A percentile compares a stretch with the other conserved stretches of the same genome.
Conservation (phyloP, 371 early-diverging fungal species). For the Coemansia sp. region DNA sequence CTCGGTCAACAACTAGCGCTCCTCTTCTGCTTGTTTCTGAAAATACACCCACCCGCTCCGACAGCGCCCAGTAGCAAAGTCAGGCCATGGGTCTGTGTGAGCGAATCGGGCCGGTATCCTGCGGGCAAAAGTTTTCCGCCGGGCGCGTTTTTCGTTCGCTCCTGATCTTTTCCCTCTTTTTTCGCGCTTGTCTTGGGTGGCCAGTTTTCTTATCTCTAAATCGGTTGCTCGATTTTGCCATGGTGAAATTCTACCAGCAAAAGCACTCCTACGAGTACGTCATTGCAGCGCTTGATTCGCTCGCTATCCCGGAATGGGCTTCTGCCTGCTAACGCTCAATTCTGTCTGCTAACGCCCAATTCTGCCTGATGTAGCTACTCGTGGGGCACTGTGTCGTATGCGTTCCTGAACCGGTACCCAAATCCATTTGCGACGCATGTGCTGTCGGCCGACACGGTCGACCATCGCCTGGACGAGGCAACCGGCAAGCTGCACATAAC, state of each 20-base stretch:
- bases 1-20: constrained; percentile 40
- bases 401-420: constrained; percentile 93
- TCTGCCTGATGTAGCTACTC: constrained; percentile 55
- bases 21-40: neutral
- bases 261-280: constrained; percentile 71
- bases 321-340: neutral
- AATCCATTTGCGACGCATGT: constrained; percentile 98
- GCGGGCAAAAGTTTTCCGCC: neutral
- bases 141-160: neutral
- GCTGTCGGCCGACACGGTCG: constrained; percentile 85
- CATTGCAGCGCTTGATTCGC: neutral
- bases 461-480: constrained; percentile 75
- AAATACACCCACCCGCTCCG: neutral
- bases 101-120: neutral
- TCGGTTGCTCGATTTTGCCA: constrained; percentile 19
- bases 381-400: constrained; percentile 84
- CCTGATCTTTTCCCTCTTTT: neutral
- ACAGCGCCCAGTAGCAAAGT: neutral
- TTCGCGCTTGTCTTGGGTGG: neutral
- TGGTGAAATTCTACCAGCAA: constrained; percentile 79
- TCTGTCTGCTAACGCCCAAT: too few relatives aligned
- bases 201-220: neutral
- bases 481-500: constrained; percentile 83
- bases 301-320: neutral
- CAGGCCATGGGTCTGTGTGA: neutral